These are phyloP conservation scores for Vigna unguiculata DNA, from an alignment of 306 rosid species.

Conservation along the genomic window DNA sequence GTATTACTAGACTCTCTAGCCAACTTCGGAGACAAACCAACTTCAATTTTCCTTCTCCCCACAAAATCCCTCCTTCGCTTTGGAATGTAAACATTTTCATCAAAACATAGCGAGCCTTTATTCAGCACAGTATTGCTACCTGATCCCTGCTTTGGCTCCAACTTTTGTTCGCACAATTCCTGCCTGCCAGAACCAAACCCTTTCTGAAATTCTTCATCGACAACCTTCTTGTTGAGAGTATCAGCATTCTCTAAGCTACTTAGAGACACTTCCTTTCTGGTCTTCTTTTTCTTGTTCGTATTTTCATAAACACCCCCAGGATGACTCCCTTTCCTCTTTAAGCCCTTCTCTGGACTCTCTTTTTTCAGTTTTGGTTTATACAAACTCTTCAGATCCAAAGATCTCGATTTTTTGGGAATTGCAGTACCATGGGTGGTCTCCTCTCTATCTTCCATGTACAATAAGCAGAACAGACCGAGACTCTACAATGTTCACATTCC, in stretches of 20 bases:
- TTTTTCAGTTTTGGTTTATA: slow-evolving; percentile 52
- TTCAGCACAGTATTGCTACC: slow-evolving; percentile 51
- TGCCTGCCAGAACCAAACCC: slow-evolving; percentile 51
- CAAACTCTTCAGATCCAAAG: slow-evolving; percentile 80
- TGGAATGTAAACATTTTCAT: slow-evolving; percentile 65
- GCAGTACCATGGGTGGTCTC: slow-evolving; percentile 64
- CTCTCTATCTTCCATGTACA: slow-evolving; percentile 78
- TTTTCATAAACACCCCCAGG: slow-evolving; percentile 51
- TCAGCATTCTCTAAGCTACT: slow-evolving; percentile 67
- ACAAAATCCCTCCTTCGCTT: slow-evolving; percentile 75
- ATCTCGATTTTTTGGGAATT: slow-evolving; percentile 67
- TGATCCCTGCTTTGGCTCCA: slow-evolving; percentile 46
- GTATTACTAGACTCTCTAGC: slow-evolving; percentile 50
- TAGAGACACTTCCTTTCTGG: slow-evolving; percentile 67
- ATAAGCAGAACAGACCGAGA: slow-evolving; percentile 50
- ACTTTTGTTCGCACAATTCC: slow-evolving; percentile 52
- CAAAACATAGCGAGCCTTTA: slow-evolving; percentile 54
- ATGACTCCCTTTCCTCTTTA: slow-evolving; percentile 61
- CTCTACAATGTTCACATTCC: slow-evolving; percentile 73
- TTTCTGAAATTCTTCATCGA: slow-evolving; percentile 52
- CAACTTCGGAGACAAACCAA: slow-evolving; percentile 44
- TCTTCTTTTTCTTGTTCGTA: slow-evolving; percentile 55
- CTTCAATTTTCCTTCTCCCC: slow-evolving; percentile 63
- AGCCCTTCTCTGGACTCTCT: slow-evolving; percentile 45
- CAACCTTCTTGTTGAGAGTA: slow-evolving; percentile 52